A percentile compares a stretch with the other conserved stretches of the same genome.
Evolutionary conservation across 805 yeast genomes (phyloP).

Genomic region (Nakazawaea populi): DNA sequence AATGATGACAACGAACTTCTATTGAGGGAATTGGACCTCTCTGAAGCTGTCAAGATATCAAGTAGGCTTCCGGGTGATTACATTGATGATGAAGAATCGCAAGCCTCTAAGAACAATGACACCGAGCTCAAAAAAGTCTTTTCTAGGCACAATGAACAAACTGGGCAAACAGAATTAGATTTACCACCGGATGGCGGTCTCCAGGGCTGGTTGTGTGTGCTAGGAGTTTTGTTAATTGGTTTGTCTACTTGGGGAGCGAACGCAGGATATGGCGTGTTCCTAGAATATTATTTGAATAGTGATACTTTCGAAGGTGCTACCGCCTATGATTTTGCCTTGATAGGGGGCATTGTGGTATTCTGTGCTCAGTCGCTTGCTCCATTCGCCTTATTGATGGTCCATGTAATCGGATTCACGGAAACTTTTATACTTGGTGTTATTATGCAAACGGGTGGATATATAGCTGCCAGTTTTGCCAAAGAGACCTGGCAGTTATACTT

Average conservation of each 20-base stretch:
- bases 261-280: conserved; percentile 52
- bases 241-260: conserved; percentile 64
- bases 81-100: not conserved
- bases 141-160: not conserved
- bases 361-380: conserved; percentile 20
- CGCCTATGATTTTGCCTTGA: conserved; percentile 49
- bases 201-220: conserved; percentile 28
- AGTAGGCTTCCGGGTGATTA: not conserved
- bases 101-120: not conserved
- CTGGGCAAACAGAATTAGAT: not conserved
- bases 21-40: not conserved
- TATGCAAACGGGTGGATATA: conserved; percentile 39
- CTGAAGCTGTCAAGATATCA: not conserved
- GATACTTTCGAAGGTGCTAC: conserved; percentile 45
- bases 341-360: conserved; percentile 47
- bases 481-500: conserved; percentile 43
- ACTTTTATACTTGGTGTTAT: conserved; percentile 29
- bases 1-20: not conserved
- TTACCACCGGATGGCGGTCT: conserved; percentile 6
- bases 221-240: conserved; percentile 33
- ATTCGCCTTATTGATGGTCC: conserved; percentile 14
- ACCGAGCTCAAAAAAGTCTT: not conserved
- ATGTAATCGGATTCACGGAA: conserved; percentile 16
- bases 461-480: conserved; percentile 45
- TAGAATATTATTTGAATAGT: conserved; percentile 45